Conservation (phyloP, 805 yeast species). For the Saccharomycopsis selenospora region DNA sequence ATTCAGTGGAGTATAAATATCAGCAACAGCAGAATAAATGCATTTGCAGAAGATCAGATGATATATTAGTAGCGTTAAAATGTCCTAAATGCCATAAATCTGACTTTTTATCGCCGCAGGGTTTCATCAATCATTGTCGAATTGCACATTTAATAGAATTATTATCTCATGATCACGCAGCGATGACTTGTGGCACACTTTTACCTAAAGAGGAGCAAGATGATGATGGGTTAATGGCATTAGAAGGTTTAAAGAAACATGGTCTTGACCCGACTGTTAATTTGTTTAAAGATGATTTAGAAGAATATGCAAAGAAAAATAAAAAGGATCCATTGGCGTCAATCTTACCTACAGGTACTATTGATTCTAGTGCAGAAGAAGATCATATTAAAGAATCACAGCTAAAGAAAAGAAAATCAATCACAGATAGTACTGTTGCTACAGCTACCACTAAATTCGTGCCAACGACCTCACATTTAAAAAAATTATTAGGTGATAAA, state of each 20-base stretch:
- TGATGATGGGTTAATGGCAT: slow-evolving; percentile 38
- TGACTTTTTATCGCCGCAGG: slow-evolving; percentile 74
- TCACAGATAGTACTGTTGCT: neutral
- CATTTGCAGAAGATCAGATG: slow-evolving; percentile 61
- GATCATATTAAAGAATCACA: neutral
- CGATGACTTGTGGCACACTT: slow-evolving; percentile 54
- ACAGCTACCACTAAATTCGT: neutral
- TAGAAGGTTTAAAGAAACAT: slow-evolving; percentile 30
- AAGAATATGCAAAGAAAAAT: slow-evolving; percentile 12
- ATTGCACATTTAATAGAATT: slow-evolving; percentile 67
- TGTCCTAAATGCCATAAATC: slow-evolving; percentile 63
- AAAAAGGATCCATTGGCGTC: slow-evolving; percentile 8
- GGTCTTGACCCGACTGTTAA: slow-evolving; percentile 20
- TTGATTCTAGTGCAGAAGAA: neutral
- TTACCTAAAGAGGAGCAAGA: slow-evolving; percentile 51
- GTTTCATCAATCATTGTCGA: slow-evolving; percentile 70
- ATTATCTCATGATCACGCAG: slow-evolving; percentile 68
- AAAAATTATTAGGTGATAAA: slow-evolving; percentile 13
- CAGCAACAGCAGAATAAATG: slow-evolving; percentile 35
- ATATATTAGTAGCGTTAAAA: slow-evolving; percentile 56
- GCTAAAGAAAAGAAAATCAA: neutral
- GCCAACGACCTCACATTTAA: slow-evolving; percentile 15
- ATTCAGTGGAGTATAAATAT: slow-evolving; percentile 27
- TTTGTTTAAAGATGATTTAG: slow-evolving; percentile 11
- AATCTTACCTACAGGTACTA: neutral